Base-by-base conservation (phyloP, 805 yeast species). In the Kazachstania taianensis region DNA sequence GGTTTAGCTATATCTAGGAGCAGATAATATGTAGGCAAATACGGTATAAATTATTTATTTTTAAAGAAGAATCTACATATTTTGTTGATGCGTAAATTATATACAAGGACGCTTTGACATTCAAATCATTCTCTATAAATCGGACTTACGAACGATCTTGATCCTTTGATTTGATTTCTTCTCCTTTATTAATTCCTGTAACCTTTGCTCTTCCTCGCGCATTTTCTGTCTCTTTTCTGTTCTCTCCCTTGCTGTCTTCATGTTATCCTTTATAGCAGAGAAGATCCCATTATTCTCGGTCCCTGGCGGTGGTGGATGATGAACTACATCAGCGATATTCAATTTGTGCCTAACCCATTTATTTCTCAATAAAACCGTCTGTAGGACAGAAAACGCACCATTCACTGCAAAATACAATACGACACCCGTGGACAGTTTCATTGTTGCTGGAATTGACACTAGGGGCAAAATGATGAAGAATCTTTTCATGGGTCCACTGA, bases 381-480 rank as follows among this genome's bases (percentile, higher is more conserved):
- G 97, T 14, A 73, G 32, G 33, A 82, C 71, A 1, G 96, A 81
- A 48, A 73, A 74, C 10, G 75, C 44, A 39, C 94, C 83, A 55
- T 86, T 85, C 25, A 81, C 75, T 5, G 89, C 78, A 59, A 89
- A 84, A 56, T 87, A 92, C 34, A 85, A 66, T 43, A 87, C 78
- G 24, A 86, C 85, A 26, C 82, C 94, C 2, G 94, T 73, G 2
- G 94, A 79, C 52, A 89, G 70, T 36, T 78, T 71, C 81, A 81
- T 82, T 4, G 96, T 89, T 46, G 89, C 75, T n/a, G 87, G 76
- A 42, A 89, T 78, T 3, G 96, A 85, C 20, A 79, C 63, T 45
- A 86, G 68, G 12, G 97, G 97, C 49, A 85, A 59, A 29, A 71
- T 66, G 27, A 79, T 74, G 65, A 89, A 72, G 16, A 81, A 57